Conservation (phyloP, 352 stramenopile genomes). For the Globisporangium abappressorium region DNA sequence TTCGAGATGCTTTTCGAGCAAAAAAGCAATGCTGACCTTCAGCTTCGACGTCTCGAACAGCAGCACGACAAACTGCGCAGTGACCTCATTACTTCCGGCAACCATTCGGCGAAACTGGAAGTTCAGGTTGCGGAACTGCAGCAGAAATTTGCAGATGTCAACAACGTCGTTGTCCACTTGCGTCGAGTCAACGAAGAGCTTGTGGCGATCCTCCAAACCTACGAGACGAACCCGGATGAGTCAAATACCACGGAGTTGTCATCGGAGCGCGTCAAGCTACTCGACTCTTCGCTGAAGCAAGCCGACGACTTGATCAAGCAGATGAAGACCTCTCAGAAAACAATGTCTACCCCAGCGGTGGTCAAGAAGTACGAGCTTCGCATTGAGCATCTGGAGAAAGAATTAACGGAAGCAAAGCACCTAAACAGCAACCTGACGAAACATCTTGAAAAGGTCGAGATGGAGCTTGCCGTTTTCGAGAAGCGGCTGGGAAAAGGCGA, state of each 20-base stretch:
- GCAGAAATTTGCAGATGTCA: conserved; percentile 35
- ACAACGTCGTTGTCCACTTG: conserved; percentile 40
- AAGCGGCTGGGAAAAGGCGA: conserved; percentile 70
- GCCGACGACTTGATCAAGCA: conserved; percentile 29
- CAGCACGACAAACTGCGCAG: conserved; percentile 50
- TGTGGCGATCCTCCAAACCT: conserved; percentile 60
- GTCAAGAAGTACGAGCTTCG: conserved; percentile 46
- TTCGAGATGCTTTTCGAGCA: conserved; percentile 61
- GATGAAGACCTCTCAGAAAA: conserved; percentile 22
- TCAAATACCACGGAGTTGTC: conserved; percentile 23
- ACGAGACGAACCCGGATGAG: conserved; percentile 49
- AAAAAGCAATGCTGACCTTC: conserved; percentile 49
- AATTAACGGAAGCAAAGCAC: conserved; percentile 37
- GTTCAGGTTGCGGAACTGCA: conserved; percentile 43
- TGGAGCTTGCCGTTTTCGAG: conserved; percentile 61
- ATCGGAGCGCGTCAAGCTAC: conserved; percentile 31
- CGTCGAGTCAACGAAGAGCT: conserved; percentile 57
- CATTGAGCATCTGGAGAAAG: conserved; percentile 50
- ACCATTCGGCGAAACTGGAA: conserved; percentile 48
- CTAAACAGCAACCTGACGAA: conserved; percentile 49
- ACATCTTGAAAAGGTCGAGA: conserved; percentile 65
- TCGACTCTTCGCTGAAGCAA: conserved; percentile 51
- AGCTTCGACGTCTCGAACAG: conserved; percentile 44
- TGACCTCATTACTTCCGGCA: conserved; percentile 39
- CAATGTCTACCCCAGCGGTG: conserved; percentile 36